Evolutionary conservation across 1,139 yeast species (phyloP).

Genomic region (Debaryomyces psychrophilus): DNA sequence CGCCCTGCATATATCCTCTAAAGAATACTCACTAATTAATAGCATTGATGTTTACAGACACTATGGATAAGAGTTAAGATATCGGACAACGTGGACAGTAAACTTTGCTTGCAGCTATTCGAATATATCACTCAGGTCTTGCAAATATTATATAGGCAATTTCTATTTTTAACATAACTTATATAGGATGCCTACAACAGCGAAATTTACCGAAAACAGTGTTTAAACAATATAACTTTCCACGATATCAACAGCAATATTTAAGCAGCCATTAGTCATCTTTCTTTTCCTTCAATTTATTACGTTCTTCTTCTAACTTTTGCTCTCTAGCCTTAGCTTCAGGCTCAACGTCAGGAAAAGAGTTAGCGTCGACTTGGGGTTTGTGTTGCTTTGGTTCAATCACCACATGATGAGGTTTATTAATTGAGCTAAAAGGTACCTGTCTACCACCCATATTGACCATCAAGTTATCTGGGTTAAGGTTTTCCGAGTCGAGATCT

Average conservation of each 20-base stretch:
- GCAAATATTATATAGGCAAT: neutral
- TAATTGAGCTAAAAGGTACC: conserved; percentile 42
- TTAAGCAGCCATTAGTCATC: neutral
- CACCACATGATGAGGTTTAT: conserved; percentile 47
- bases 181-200: neutral
- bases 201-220: neutral
- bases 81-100: too few species aligned
- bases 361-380: conserved; percentile 27
- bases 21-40: too few species aligned
- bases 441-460: conserved; percentile 40
- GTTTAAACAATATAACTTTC: neutral
- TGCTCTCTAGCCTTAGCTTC: conserved; percentile 34
- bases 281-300: conserved; percentile 8
- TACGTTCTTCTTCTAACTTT: conserved; percentile 16
- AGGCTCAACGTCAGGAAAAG: conserved; percentile 32
- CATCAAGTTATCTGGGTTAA: conserved; percentile 29
- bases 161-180: neutral
- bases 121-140: neutral
- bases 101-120: neutral
- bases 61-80: too few species aligned
- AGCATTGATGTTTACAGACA: too few species aligned
- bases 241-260: neutral
- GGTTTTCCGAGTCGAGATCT: conserved; percentile 19
- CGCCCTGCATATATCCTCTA: conserved; percentile 3
- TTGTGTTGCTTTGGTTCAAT: conserved; percentile 33